Evolutionary conservation across 2,329 filamentous ascomycete genomes (phyloP).

Genomic region (Capronia coronata): DNA sequence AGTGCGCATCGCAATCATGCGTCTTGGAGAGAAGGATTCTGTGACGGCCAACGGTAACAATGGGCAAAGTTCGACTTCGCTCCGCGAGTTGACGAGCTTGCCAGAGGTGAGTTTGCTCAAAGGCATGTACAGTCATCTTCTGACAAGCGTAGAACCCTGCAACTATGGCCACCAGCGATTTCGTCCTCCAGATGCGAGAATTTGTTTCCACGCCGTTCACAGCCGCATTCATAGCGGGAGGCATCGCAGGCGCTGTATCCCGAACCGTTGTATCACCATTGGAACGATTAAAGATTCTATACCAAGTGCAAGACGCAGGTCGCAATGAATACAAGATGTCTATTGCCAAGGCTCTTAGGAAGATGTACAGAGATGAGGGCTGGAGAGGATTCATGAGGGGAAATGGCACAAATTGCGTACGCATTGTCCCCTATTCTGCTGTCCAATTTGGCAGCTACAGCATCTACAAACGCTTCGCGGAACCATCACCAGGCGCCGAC

Average conservation of each 20-base stretch:
- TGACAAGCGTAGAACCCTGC: constrained; percentile 22
- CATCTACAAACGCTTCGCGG: constrained; percentile 87
- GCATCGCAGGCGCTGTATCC: constrained; percentile 92
- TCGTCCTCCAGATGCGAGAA: constrained; percentile 30
- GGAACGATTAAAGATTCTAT: constrained; percentile 94
- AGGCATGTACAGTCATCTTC: background rate
- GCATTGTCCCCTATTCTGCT: constrained; percentile 95
- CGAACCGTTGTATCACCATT: constrained; percentile 94
- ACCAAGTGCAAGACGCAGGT: constrained; percentile 87
- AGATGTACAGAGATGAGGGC: constrained; percentile 96
- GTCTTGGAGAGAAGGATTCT: constrained; percentile 24
- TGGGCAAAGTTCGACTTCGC: constrained; percentile 20
- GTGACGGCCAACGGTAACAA: constrained; percentile 23
- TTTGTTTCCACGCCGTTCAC: constrained; percentile 71
- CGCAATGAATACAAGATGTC: constrained; percentile 90
- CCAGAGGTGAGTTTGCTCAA: constrained; percentile 21
- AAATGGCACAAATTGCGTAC: constrained; percentile 96
- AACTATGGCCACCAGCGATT: constrained; percentile 21
- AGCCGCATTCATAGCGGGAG: constrained; percentile 89
- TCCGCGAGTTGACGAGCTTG: constrained; percentile 21
- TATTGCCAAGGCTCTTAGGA: constrained; percentile 76
- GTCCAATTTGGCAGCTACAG: constrained; percentile 99
- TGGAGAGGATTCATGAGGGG: constrained; percentile 97
- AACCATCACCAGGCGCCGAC: constrained; percentile 65
- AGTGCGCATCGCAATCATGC: constrained; percentile 18